Evolutionary conservation across 208 protist species (phyloP).

Genomic region (Leishmania martiniquensis): DNA sequence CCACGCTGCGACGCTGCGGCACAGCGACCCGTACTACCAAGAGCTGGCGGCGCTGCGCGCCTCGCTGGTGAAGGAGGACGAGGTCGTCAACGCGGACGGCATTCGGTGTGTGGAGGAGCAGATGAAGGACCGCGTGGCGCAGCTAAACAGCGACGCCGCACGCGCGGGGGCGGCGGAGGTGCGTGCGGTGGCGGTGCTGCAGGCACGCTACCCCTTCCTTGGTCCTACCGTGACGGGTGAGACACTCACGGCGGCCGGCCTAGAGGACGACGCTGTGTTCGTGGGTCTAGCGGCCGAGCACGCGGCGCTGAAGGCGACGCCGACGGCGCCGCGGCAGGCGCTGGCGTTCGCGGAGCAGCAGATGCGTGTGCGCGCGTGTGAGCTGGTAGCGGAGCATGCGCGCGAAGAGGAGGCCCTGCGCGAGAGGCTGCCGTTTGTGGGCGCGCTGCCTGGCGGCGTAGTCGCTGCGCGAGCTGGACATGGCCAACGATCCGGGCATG

Average conservation of each 20-base stretch:
- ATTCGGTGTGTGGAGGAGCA: conserved; percentile 53
- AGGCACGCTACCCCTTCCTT: conserved; percentile 3
- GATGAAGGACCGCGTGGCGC: conserved; percentile 38
- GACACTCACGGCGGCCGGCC: background rate
- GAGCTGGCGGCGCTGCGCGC: conserved; percentile 45
- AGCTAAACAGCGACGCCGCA: conserved; percentile 34
- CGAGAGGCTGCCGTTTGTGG: conserved; percentile 31
- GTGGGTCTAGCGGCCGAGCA: background rate
- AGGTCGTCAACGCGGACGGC: conserved; percentile 26
- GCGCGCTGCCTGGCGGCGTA: conserved; percentile 24
- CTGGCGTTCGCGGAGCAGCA: conserved; percentile 21
- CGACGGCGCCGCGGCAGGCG: background rate
- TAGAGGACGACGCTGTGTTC: conserved; percentile 1
- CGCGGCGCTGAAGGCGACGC: background rate
- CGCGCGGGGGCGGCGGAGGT: background rate
- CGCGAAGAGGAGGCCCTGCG: conserved; percentile 32
- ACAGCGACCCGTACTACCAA: conserved; percentile 48
- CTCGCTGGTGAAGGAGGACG: conserved; percentile 35
- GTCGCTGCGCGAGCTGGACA: conserved; percentile 36
- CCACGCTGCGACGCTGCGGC: conserved; percentile 19
- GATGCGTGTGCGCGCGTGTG: conserved; percentile 28
- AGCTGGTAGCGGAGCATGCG: conserved; percentile 17
- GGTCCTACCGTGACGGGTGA: background rate
- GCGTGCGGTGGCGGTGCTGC: background rate
- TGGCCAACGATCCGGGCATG: conserved; percentile 30